Evolutionary conservation across 768 basidiomycete genomes (phyloP), one percentile per base, ranked within the genome.

Genomic region (Agaricus sinodeliciosus): DNA sequence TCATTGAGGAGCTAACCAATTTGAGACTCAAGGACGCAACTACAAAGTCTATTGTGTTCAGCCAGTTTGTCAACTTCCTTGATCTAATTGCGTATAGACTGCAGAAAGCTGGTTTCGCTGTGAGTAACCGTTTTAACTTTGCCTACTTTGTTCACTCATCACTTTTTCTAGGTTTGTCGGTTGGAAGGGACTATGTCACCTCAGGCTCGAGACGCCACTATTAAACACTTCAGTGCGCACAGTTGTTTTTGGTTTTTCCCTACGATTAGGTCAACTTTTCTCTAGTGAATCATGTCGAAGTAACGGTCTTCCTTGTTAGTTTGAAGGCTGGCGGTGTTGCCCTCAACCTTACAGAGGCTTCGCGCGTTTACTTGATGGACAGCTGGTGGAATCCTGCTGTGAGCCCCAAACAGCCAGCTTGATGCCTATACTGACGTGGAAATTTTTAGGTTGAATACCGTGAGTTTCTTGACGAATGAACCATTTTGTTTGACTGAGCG

Each of bases 381-480:
- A 90, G 87, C 58, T 95, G 92, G 92, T 95, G 94, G 94, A 98
- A 98, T 64, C 94, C 94, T 6, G 93, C 93, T n/a, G 90, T 87
- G 70, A 52, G 68, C 62, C 26, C 51, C 54, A 47, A 16, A 36
- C 27, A 41, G 11, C 25, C 43, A 26, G 11, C 4, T n/a, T 26
- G 43, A 45, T 15, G 15, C 37, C 25, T 9, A 31, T 7, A 12
- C 43, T 57, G 16, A 55, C 49, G 19, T 39, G 19, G 31, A 8
- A 11, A 47, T 39, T 37, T n/a, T 25, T 48, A 81, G 79, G 85
- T 90, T 49, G 89, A 90, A 71, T 91, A 78, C 62, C 87, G 88
- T 90, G 65, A 71, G 88, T 76, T 16, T n/a, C 4, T 11, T 12
- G 4, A 34, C 28, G 4, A 13, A 16, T 6, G 15, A 15, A 16